Percentiles rank a stretch among this genome's conserved stretches.
phyloP scores from a whole-genome alignment of 2,329 filamentous ascomycete genomes.

The Geosmithia flava region DNA sequence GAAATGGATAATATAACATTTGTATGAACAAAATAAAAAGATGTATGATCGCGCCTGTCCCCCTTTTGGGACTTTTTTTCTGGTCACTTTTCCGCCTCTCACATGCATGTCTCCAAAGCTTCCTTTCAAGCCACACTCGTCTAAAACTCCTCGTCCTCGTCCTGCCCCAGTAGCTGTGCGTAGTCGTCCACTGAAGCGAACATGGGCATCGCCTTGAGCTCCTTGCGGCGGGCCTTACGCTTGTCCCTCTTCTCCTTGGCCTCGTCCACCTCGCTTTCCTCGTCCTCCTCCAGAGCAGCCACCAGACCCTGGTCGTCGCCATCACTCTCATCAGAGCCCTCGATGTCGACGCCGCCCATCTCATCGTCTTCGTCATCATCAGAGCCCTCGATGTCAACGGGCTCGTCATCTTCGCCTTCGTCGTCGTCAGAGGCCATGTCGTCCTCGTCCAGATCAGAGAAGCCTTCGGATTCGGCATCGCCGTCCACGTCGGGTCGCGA shows the following conservation, averaged over 20 bases:
- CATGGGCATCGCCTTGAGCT: constrained; percentile 77
- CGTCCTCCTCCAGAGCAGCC: constrained; percentile 15
- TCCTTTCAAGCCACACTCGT: neutral
- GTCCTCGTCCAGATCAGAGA: constrained; percentile 35
- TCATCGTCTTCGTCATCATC: constrained; percentile 27
- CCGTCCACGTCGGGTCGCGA: constrained; percentile 54
- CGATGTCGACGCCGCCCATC: constrained; percentile 29
- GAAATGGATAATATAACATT: neutral
- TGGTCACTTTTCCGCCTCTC: neutral
- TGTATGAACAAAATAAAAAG: neutral
- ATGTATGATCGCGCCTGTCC: neutral
- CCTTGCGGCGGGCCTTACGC: constrained; percentile 54
- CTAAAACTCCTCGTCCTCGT: constrained; percentile 37
- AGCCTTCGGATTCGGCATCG: constrained; percentile 40
- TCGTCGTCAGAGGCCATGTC: constrained; percentile 37
- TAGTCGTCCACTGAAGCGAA: constrained; percentile 95
- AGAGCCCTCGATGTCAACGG: constrained; percentile 27
- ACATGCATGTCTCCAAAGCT: neutral
- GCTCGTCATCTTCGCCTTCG: constrained; percentile 16
- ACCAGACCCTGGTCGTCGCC: constrained; percentile 21
- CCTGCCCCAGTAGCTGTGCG: constrained; percentile 66
- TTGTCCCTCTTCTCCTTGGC: constrained; percentile 37
- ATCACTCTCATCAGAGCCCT: constrained; percentile 42
- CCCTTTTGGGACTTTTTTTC: neutral
- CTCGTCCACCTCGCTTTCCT: constrained; percentile 31